A percentile compares a stretch with the other conserved stretches of the same genome.
Evolutionary conservation across 1,284 basidiomycete genomes (phyloP).

Genomic region (Blastosporella zonata): DNA sequence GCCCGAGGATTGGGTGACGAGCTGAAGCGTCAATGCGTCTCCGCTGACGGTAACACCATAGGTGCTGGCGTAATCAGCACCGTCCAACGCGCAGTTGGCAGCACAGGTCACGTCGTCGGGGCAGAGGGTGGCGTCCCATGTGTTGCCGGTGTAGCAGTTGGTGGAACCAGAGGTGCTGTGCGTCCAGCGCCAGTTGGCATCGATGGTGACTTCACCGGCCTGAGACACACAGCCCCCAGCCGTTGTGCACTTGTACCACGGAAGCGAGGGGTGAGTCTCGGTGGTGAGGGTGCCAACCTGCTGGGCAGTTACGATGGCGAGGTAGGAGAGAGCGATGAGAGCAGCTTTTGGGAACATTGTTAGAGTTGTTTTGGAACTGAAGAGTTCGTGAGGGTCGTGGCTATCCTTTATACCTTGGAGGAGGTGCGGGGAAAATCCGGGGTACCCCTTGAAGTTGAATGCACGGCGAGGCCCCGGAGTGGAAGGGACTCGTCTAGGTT

Average conservation of each 20-base stretch:
- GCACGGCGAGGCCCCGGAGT: no score
- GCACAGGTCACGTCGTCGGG: constrained; percentile 45
- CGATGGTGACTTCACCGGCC: constrained; percentile 37
- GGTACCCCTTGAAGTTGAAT: no score
- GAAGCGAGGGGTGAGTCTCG: constrained; percentile 9
- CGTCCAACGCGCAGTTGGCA: constrained; percentile 52
- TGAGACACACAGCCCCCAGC: constrained; percentile 35
- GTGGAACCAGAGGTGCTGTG: constrained; percentile 39
- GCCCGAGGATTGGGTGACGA: constrained; percentile 36
- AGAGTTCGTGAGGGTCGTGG: neutral
- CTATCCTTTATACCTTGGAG: neutral
- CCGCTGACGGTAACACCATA: constrained; percentile 43
- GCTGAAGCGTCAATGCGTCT: constrained; percentile 46
- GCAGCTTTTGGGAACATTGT: constrained; percentile 11
- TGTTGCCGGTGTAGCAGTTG: constrained; percentile 56
- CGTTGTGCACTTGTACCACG: constrained; percentile 35
- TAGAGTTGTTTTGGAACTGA: neutral
- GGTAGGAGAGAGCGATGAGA: constrained; percentile 15
- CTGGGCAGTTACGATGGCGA: constrained; percentile 17
- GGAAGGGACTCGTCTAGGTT: no score
- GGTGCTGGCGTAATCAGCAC: constrained; percentile 47
- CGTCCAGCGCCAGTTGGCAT: constrained; percentile 52
- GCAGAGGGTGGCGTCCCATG: constrained; percentile 46
- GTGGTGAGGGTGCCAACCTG: constrained; percentile 19
- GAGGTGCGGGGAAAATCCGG: neutral